Evolutionary conservation across 2,329 filamentous ascomycete species (phyloP).

Genomic region (Teratosphaeria gauchensis): DNA sequence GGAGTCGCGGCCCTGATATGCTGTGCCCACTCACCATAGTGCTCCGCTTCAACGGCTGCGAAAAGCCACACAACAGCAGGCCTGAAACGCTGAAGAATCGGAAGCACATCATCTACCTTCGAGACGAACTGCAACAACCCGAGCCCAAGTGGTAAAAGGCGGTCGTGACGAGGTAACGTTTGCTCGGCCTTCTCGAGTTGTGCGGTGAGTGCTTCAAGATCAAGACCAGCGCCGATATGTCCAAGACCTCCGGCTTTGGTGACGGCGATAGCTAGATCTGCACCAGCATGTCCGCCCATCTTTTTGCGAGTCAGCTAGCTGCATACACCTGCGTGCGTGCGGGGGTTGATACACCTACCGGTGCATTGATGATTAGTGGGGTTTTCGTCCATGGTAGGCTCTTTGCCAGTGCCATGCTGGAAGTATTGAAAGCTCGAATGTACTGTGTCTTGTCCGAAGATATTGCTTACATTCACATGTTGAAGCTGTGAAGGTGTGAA

Average conservation of each 20-base stretch:
- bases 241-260: conserved; percentile 43
- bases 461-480: too few relatives aligned
- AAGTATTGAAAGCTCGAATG: too few relatives aligned
- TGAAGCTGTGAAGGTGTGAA: too few relatives aligned
- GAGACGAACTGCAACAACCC: conserved; percentile 49
- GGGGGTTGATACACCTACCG: too few relatives aligned
- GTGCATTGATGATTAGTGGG: too few relatives aligned
- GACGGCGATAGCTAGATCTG: conserved; percentile 48
- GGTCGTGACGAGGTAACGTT: conserved; percentile 6
- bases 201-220: conserved; percentile 25
- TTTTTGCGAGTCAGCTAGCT: too few relatives aligned
- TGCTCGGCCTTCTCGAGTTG: conserved; percentile 21
- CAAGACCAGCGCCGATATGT: conserved; percentile 37
- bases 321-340: too few relatives aligned
- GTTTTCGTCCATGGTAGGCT: too few relatives aligned
- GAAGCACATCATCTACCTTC: conserved; percentile 31
- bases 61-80: conserved; percentile 41
- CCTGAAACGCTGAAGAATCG: conserved; percentile 37
- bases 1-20: conserved; percentile 24
- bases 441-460: too few relatives aligned
- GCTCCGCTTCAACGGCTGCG: conserved; percentile 43
- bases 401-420: too few relatives aligned
- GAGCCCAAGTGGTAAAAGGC: conserved; percentile 45
- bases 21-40: conserved; percentile 24
- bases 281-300: too few relatives aligned